Evolutionary conservation across 768 basidiomycete genomes (phyloP).

Genomic region (Pleurotus tuoliensis): DNA sequence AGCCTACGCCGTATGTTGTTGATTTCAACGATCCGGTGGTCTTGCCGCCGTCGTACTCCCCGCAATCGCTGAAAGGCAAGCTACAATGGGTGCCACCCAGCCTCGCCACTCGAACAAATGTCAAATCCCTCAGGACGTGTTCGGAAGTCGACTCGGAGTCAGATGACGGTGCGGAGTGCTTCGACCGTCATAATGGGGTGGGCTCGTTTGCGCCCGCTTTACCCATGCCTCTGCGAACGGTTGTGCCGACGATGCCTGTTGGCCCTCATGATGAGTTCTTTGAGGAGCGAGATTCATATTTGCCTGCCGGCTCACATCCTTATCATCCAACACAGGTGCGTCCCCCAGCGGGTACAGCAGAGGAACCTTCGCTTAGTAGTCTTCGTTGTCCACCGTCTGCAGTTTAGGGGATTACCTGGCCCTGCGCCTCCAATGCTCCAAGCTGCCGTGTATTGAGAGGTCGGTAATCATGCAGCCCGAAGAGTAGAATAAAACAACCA

Average conservation of each 20-base stretch:
- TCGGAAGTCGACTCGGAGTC: constrained; percentile 22
- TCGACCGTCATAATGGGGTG: constrained; percentile 10
- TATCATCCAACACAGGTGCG: constrained; percentile 29
- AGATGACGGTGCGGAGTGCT: constrained; percentile 8
- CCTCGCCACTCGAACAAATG: constrained; percentile 25
- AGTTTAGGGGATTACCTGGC: constrained; percentile 1
- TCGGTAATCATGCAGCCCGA: too few relatives aligned
- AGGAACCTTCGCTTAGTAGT: not conserved
- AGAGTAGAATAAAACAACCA: too few relatives aligned
- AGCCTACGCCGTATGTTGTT: constrained; percentile 26
- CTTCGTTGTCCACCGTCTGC: not conserved
- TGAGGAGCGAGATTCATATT: constrained; percentile 31
- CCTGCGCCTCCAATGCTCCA: constrained; percentile 1
- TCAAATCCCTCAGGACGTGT: constrained; percentile 17
- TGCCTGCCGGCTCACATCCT: constrained; percentile 21
- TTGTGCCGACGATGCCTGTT: constrained; percentile 18
- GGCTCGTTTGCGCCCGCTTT: constrained; percentile 7
- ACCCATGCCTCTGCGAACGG: constrained; percentile 22
- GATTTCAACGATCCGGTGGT: constrained; percentile 36
- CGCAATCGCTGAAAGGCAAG: constrained; percentile 11
- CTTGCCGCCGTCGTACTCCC: not conserved
- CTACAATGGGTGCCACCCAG: constrained; percentile 42
- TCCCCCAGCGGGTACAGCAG: not conserved
- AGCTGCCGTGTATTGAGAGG: not conserved
- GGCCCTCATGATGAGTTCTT: constrained; percentile 14